Evolutionary conservation across 2,329 filamentous ascomycete species (phyloP).

Genomic region (Claviceps sorghi): DNA sequence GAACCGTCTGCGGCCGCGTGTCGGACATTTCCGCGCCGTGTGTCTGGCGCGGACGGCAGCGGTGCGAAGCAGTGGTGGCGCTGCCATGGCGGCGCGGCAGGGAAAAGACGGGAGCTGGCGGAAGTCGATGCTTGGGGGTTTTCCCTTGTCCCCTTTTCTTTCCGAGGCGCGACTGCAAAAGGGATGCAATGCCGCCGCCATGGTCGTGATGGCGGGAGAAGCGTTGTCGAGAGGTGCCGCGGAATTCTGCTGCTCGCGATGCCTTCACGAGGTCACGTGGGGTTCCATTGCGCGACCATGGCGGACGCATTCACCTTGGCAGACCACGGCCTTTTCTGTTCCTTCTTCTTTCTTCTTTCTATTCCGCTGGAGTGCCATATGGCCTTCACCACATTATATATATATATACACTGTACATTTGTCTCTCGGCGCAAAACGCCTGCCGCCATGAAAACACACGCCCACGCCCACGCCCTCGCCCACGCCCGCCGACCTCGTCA

Average conservation of each 20-base stretch:
- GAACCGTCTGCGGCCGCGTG: neutral
- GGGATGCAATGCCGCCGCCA: neutral
- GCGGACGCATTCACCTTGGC: neutral
- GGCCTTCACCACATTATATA: no score
- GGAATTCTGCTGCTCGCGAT: neutral
- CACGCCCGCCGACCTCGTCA: no score
- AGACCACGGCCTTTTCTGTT: neutral
- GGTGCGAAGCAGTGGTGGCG: neutral
- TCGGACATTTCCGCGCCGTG: neutral
- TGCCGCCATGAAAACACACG: no score
- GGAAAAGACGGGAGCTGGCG: no score
- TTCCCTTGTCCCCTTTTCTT: neutral
- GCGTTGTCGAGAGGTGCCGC: neutral
- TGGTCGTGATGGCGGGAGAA: neutral
- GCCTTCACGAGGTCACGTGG: constrained; percentile 2
- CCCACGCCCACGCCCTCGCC: no score
- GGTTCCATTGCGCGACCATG: neutral
- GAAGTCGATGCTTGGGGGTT: neutral
- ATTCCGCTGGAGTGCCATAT: no score
- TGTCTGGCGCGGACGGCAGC: neutral
- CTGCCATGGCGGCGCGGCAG: neutral
- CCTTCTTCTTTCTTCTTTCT: neutral
- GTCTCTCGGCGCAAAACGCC: no score
- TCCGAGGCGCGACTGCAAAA: neutral
- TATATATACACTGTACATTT: no score